Percentiles rank a stretch among this genome's conserved stretches.
Evolutionary conservation across 306 rosid species (phyloP).

Genomic region (cucumber (Cucumis sativus)): DNA sequence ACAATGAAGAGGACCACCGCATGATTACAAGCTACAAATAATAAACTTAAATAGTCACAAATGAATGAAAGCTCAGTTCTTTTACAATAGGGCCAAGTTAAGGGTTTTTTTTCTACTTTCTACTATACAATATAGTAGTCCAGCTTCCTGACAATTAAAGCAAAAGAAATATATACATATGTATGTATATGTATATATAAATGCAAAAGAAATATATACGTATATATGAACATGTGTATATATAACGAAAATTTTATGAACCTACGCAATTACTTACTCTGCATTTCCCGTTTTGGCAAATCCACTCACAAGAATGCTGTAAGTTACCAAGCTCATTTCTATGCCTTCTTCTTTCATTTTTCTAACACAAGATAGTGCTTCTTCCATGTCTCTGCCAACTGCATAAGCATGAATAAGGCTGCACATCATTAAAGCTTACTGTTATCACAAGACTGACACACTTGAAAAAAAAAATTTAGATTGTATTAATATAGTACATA

Average conservation of each 20-base stretch:
- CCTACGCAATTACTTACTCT: conserved; percentile 46
- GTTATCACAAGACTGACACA: conserved; percentile 3
- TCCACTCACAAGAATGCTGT: conserved; percentile 84
- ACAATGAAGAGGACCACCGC: not conserved
- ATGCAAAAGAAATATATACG: not conserved
- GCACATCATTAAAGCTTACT: conserved; percentile 25
- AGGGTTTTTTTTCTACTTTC: not conserved
- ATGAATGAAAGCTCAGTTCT: not conserved
- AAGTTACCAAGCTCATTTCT: conserved; percentile 84
- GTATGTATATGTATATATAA: not conserved
- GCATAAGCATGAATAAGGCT: conserved; percentile 99
- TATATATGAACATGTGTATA: not conserved
- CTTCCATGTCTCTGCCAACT: conserved; percentile 99
- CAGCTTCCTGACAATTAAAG: not conserved
- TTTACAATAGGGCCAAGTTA: not conserved
- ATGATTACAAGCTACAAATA: not conserved
- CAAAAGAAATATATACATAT: not conserved
- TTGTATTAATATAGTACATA: not conserved
- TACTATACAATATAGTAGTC: not conserved
- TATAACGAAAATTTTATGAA: not conserved
- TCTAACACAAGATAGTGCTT: conserved; percentile 81
- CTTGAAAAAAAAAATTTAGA: not conserved
- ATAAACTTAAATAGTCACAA: not conserved
- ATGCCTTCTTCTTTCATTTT: conserved; percentile 87
- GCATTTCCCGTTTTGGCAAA: conserved; percentile 65